A percentile compares a stretch with the other conserved stretches of the same genome.
Conservation (phyloP, 179 eudicot species). For the Camellia oleifera region DNA sequence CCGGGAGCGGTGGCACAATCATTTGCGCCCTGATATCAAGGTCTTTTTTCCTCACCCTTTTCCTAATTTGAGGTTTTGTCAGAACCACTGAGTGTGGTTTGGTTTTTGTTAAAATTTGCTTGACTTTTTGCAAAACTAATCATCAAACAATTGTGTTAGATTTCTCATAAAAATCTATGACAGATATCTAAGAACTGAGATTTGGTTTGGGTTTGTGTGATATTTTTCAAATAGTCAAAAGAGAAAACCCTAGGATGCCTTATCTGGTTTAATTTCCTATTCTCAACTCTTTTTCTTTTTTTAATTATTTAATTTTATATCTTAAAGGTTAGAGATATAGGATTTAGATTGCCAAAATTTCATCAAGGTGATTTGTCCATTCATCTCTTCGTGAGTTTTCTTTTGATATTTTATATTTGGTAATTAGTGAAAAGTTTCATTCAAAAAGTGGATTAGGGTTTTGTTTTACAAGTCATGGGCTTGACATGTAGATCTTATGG, state of each 20-base stretch:
- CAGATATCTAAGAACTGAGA: slow-evolving; percentile 10
- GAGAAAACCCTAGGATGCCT: neutral
- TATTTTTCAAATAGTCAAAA: neutral
- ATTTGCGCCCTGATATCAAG: no score
- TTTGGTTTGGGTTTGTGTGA: neutral
- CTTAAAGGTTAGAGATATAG: neutral
- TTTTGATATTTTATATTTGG: neutral
- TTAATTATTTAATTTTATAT: no score
- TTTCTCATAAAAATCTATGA: neutral
- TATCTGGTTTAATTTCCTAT: neutral
- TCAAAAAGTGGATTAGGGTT: neutral
- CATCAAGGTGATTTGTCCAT: neutral
- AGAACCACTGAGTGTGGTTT: no score
- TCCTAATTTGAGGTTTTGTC: no score
- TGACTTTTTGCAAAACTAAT: no score
- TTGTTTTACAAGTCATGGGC: neutral
- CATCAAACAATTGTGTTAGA: neutral
- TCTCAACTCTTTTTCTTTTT: neutral
- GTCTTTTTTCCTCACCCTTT: no score
- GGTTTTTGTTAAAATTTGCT: no score
- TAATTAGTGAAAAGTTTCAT: neutral
- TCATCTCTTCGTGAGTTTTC: neutral
- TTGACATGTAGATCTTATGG: slow-evolving; percentile 2
- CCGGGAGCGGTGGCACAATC: no score
- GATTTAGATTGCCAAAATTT: neutral